Conservation (phyloP, 768 basidiomycete species). For the Omphalotus guepiniiformis region DNA sequence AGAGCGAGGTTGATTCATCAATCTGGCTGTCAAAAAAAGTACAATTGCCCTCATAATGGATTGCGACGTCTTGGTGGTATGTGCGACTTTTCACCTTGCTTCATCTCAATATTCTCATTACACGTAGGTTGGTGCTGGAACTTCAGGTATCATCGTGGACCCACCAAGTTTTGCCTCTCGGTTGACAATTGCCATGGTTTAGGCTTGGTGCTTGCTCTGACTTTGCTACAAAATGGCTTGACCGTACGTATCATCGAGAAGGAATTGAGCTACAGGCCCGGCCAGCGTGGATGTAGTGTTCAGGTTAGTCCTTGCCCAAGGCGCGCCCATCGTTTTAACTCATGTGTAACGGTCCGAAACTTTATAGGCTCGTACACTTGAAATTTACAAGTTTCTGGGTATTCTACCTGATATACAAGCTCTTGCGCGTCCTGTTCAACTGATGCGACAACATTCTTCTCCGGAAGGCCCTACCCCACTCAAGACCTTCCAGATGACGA, state of each 20-base stretch:
- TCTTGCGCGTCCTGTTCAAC: slow-evolving; percentile 19
- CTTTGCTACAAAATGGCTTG: slow-evolving; percentile 24
- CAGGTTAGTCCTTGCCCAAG: slow-evolving; percentile 13
- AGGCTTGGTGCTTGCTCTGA: slow-evolving; percentile 28
- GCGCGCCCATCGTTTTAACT: background rate
- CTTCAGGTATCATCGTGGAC: background rate
- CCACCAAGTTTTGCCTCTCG: background rate
- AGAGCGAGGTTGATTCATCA: too few relatives aligned
- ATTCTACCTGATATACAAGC: slow-evolving; percentile 32
- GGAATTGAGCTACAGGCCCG: slow-evolving; percentile 12
- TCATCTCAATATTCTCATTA: background rate
- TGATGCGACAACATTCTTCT: slow-evolving; percentile 27
- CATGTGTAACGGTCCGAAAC: background rate
- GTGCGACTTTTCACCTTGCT: background rate
- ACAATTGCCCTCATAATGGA: too few relatives aligned
- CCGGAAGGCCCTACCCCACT: slow-evolving; percentile 10
- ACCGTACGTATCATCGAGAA: slow-evolving; percentile 31
- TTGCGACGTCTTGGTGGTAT: slow-evolving; percentile 4
- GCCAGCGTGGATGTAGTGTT: slow-evolving; percentile 24
- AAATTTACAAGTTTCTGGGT: slow-evolving; percentile 37
- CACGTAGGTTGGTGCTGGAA: slow-evolving; percentile 3
- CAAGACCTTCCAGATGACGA: slow-evolving; percentile 5
- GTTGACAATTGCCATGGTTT: slow-evolving; percentile 2
- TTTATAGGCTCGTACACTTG: slow-evolving; percentile 38
- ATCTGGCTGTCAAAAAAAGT: too few relatives aligned